Evolutionary conservation across 768 basidiomycete species (phyloP), one percentile per base, ranked within the genome.

Genomic region (Omphalotus guepiniiformis): DNA sequence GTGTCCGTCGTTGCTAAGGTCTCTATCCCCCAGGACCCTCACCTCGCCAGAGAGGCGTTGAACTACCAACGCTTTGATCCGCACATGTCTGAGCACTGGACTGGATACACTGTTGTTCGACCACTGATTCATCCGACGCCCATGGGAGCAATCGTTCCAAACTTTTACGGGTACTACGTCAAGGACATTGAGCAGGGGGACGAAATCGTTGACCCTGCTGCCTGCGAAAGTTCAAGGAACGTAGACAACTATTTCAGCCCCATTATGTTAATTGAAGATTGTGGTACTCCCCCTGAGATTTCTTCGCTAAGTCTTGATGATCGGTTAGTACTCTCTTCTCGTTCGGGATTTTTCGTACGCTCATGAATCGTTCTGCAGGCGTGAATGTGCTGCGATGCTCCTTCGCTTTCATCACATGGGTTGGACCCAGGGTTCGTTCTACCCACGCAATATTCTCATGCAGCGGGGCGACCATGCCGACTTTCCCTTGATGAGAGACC

Each of bases 161-260:
- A 82, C 57, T 85, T 75, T 59, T 85, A 79, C 53, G 82, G 84
- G 1, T 80, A 78, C 60, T 85, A 83, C 53, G 48, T n/a, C 2
- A 46, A 48, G 7, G 45, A 32, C 4, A 36, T 29, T 6, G 50
- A 30, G 23, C 38, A 38, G 6, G 26, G 37, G 9, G 28, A 13
- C n/a, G n/a, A 45, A 34, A 46, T 21, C 37, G 34, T 23, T 0
- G 32, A 45, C 34, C 35, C 45, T 9, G 39, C 19, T 23, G n/a
- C n/a, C n/a, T n/a, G n/a, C n/a, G n/a, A n/a, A n/a, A n/a, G n/a
- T n/a, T n/a, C n/a, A n/a, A 39, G 18, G 7, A 30, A 32, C 3
- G 23, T 11, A 19, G 12, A 28, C 27, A 48, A 18, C 2, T 67
- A 67, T 51, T 55, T 64, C 27, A 73, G 73, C 48, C 68, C 73